These are phyloP conservation scores for Suillus paluster DNA, from an alignment of 768 basidiomycete genomes.

Conservation along the genomic window DNA sequence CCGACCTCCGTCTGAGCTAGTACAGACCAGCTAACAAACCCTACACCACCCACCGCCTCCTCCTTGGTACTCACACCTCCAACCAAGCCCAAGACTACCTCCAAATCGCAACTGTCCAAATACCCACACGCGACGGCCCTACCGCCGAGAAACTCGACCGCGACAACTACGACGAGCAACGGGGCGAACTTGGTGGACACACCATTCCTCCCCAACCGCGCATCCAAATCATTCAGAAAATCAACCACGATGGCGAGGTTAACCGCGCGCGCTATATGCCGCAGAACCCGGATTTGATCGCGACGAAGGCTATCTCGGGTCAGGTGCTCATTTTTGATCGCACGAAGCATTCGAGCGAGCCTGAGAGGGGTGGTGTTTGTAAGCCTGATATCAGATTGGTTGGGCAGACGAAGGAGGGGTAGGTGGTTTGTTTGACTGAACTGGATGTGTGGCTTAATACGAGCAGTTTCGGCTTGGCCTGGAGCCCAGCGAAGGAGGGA, in stretches of 20 bases:
- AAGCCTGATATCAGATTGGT: slow-evolving; percentile 90
- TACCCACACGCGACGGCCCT: slow-evolving; percentile 79
- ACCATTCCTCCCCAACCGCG: slow-evolving; percentile 83
- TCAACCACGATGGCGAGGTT: slow-evolving; percentile 95
- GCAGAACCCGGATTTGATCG: slow-evolving; percentile 96
- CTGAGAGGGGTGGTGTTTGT: slow-evolving; percentile 81
- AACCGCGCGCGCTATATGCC: slow-evolving; percentile 99
- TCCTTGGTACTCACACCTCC: slow-evolving; percentile 97
- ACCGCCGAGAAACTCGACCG: slow-evolving; percentile 80
- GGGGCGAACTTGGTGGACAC: slow-evolving; percentile 93
- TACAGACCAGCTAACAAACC: slow-evolving; percentile 84
- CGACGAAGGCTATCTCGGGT: slow-evolving; percentile 90
- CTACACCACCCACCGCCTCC: slow-evolving; percentile 92
- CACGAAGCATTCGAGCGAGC: slow-evolving; percentile 95
- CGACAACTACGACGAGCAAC: slow-evolving; percentile 86
- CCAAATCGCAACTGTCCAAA: slow-evolving; percentile 92
- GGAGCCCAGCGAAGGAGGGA: slow-evolving; percentile 85
- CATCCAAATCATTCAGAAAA: slow-evolving; percentile 89
- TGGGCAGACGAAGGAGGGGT: slow-evolving; percentile 95
- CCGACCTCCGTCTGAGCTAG: slow-evolving; percentile 2
- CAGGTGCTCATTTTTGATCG: slow-evolving; percentile 96
- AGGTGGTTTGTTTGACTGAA: slow-evolving; percentile 32
- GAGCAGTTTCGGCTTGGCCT: slow-evolving; percentile 88
- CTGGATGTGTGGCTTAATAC: slow-evolving; percentile 11
- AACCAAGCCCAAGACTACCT: slow-evolving; percentile 93